Base-by-base conservation (phyloP, 805 yeast species). In the Starmerella apis region DNA sequence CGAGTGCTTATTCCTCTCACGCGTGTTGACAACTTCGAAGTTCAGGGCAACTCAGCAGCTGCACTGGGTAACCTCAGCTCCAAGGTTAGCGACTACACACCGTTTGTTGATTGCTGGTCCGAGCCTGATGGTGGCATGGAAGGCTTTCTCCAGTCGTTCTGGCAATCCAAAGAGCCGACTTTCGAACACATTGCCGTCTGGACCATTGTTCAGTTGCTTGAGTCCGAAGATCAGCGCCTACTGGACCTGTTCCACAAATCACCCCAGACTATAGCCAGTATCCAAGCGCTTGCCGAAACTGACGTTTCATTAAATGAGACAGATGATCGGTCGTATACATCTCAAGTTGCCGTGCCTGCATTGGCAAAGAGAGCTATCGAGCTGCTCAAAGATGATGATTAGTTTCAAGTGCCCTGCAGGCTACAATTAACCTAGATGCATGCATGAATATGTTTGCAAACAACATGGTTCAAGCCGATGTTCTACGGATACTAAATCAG, bases 131-230 rank as follows among this genome's bases (percentile, higher is more conserved):
- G 86, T 52, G 97, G 97, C 50, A 81, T 92, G 52, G 75, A 78
- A 54, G 92, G 87, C 24, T 92, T 92, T 63, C 73, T 92, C 56
- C 72, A 79, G 31, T 72, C 88, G 60, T 92, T 90, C 65, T 72
- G 92, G 61, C 79, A 79, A 54, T 78, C 86, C 61, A 82, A 82
- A 36, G 92, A 88, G 65, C 83, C 94, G 13, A 92, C 97, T 0
- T 92, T 92, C 67, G 97, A 92, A 68, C 98, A 92, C 65, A 92
- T 92, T 68, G 96, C 97, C 0, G 76, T 88, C 53, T 92, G 98
- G 98, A 90, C 96, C 39, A 82, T 88, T 58, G 73, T 90, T 59
- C 98, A 92, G 68, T 74, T 92, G 56, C 75, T 92, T 57, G 98
- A 92, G 67, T 80, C 94, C 53, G 85, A 83, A 59, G 84, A 87